A percentile compares a stretch with the other conserved stretches of the same genome.
These are phyloP conservation scores for Mitragyna speciosa DNA, from an alignment of 257 asterid species.

Conservation along the genomic window DNA sequence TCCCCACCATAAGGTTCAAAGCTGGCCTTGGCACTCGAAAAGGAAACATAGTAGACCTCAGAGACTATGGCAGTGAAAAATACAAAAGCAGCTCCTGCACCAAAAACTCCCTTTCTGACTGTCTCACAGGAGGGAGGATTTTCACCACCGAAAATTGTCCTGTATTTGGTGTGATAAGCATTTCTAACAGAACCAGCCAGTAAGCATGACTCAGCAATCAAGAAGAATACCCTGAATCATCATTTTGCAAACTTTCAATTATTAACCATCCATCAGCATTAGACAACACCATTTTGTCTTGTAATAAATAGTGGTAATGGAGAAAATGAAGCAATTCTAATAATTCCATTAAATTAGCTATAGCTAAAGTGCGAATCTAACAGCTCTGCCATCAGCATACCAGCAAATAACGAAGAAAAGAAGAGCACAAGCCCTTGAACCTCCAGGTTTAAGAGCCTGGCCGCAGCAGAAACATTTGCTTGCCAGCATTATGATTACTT, in stretches of 20 bases:
- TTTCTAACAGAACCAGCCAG: slow-evolving; percentile 90
- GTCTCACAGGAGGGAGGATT: slow-evolving; percentile 78
- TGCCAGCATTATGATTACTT: slow-evolving; percentile 64
- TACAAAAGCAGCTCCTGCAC: slow-evolving; percentile 85
- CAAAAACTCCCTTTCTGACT: slow-evolving; percentile 85
- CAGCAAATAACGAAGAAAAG: slow-evolving; percentile 84
- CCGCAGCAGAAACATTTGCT: slow-evolving; percentile 93
- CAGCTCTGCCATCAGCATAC: slow-evolving; percentile 32
- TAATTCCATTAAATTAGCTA: neutral
- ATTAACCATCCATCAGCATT: neutral
- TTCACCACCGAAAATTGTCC: slow-evolving; percentile 33
- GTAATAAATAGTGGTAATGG: neutral
- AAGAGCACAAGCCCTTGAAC: slow-evolving; percentile 87
- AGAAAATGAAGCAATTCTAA: neutral
- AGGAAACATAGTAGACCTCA: slow-evolving; percentile 61
- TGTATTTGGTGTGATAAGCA: slow-evolving; percentile 85
- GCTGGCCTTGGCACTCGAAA: slow-evolving; percentile 54
- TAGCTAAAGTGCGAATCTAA: too few relatives aligned
- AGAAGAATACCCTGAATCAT: slow-evolving; percentile 64
- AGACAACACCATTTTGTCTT: neutral
- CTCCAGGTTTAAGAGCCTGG: slow-evolving; percentile 75
- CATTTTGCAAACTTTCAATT: neutral
- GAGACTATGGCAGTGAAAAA: slow-evolving; percentile 74
- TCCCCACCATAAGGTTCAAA: slow-evolving; percentile 51
- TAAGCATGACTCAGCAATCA: slow-evolving; percentile 76